Percentiles rank a stretch among this genome's conserved stretches.
phyloP scores from a whole-genome alignment of 2,329 filamentous ascomycete genomes.

The Penicillium crustosum region DNA sequence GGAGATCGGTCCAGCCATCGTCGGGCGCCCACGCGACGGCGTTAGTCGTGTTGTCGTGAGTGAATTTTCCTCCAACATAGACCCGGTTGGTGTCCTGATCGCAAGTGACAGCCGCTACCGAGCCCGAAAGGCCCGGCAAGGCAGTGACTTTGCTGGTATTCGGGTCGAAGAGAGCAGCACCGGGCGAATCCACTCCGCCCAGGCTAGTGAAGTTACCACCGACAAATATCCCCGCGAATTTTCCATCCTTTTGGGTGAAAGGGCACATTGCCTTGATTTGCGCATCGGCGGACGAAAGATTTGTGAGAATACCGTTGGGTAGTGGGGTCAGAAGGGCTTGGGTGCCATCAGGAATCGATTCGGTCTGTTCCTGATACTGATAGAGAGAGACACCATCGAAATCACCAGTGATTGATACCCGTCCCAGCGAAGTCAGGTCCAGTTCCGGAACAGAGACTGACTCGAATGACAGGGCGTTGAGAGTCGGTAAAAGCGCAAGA shows the following conservation, averaged over 20 bases:
- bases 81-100: constrained; percentile 75
- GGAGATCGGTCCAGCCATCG: constrained; percentile 72
- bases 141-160: constrained; percentile 68
- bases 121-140: constrained; percentile 77
- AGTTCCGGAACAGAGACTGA: constrained; percentile 48
- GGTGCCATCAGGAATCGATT: constrained; percentile 66
- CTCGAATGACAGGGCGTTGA: constrained; percentile 38
- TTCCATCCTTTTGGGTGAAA: constrained; percentile 66
- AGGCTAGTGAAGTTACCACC: constrained; percentile 96
- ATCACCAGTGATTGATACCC: constrained; percentile 81
- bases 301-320: constrained; percentile 79
- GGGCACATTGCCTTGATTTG: constrained; percentile 87
- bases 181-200: constrained; percentile 70
- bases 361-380: constrained; percentile 76
- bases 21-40: constrained; percentile 76
- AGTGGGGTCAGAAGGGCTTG: constrained; percentile 77
- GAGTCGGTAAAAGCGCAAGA: constrained; percentile 29
- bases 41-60: constrained; percentile 77
- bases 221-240: constrained; percentile 72
- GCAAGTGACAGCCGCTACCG: constrained; percentile 79
- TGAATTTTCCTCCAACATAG: constrained; percentile 87
- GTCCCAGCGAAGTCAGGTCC: constrained; percentile 74
- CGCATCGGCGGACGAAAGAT: constrained; percentile 74
- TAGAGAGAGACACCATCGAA: constrained; percentile 91
- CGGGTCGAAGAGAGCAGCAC: constrained; percentile 78